phyloP scores from a whole-genome alignment of 176 grass and related monocot genomes.

The Tillandsia leiboldiana region DNA sequence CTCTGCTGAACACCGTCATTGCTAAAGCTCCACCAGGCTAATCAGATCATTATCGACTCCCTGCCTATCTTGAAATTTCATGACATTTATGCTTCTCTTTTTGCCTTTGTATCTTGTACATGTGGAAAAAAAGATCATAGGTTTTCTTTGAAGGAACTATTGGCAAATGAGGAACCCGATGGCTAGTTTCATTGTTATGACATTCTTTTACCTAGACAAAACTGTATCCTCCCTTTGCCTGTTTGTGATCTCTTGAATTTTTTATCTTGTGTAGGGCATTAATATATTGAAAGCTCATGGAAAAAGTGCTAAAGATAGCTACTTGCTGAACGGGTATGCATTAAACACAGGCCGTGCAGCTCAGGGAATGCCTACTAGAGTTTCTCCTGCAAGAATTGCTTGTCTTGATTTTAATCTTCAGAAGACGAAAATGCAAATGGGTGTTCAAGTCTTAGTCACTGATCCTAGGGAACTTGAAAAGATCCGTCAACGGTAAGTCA shows the following conservation, averaged over 20 bases:
- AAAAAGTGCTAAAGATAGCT: slow-evolving; percentile 68
- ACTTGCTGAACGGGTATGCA: slow-evolving; percentile 79
- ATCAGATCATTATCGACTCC: no score
- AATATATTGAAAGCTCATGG: slow-evolving; percentile 94
- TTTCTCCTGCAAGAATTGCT: slow-evolving; percentile 67
- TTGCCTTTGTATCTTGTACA: no score
- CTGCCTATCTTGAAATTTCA: no score
- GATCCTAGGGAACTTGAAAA: slow-evolving; percentile 92
- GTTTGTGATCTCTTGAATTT: slow-evolving; percentile 3
- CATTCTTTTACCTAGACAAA: background rate
- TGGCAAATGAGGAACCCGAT: background rate
- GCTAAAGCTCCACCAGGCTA: no score
- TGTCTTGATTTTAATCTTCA: slow-evolving; percentile 95
- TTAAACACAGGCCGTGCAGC: slow-evolving; percentile 77
- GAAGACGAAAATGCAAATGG: slow-evolving; percentile 95
- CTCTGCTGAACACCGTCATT: no score
- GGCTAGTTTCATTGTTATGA: background rate
- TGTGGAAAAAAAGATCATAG: no score
- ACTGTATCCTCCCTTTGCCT: background rate
- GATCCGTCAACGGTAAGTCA: slow-evolving; percentile 62
- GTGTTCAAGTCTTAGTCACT: slow-evolving; percentile 79
- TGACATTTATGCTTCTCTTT: no score
- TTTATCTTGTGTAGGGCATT: slow-evolving; percentile 44
- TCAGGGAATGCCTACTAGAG: slow-evolving; percentile 86
- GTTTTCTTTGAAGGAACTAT: no score